Conservation (phyloP, 495 filamentous ascomycete genomes). For the Neurospora sp. region DNA sequence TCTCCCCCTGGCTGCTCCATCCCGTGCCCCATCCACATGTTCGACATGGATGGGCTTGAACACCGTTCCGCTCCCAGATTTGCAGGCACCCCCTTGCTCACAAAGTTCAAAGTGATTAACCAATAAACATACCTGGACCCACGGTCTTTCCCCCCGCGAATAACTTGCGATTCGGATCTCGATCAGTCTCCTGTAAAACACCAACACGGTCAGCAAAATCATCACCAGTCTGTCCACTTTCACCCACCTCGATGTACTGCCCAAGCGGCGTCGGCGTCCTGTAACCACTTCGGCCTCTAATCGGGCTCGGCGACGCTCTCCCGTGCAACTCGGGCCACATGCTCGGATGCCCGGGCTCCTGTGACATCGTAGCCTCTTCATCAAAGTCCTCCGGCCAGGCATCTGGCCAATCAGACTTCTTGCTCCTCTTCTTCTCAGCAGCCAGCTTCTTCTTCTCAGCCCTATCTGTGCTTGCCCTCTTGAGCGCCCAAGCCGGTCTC, state of each 20-base stretch:
- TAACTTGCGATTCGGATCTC: neutral
- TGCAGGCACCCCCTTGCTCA: neutral
- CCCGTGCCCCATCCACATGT: neutral
- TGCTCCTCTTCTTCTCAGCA: neutral
- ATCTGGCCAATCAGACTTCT: neutral
- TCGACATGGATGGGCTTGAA: neutral
- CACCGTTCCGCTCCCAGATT: neutral
- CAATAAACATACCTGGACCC: neutral
- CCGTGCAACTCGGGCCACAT: neutral
- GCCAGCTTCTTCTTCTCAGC: neutral
- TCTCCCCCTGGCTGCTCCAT: neutral
- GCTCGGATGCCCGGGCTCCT: neutral
- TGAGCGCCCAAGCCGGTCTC: neutral
- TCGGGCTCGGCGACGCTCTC: neutral
- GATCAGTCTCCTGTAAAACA: neutral
- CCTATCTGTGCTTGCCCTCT: neutral
- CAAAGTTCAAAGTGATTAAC: neutral
- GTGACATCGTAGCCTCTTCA: neutral
- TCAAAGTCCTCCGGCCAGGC: neutral
- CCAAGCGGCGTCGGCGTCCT: neutral
- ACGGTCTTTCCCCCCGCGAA: neutral
- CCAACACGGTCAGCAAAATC: neutral
- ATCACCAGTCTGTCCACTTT: neutral
- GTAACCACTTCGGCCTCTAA: neutral
- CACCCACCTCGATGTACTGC: neutral